Conservation (phyloP, 2,329 filamentous ascomycete genomes). For the Exophiala mesophila region DNA sequence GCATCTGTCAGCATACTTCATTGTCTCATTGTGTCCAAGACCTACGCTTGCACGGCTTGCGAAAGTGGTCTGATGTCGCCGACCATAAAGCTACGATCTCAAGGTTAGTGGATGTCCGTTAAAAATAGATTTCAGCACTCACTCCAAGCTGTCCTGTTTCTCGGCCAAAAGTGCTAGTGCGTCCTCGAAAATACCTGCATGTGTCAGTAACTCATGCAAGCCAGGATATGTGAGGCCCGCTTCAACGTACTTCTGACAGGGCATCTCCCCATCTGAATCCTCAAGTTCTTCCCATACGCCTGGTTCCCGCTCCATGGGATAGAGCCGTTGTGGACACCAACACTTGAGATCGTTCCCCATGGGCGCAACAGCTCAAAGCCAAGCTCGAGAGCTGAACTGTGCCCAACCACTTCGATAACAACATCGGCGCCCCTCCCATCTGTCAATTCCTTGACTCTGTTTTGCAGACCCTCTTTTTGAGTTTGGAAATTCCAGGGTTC, state of each 20-base stretch:
- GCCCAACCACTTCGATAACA: slow-evolving; percentile 71
- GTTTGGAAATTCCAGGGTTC: slow-evolving; percentile 30
- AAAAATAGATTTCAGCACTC: not conserved
- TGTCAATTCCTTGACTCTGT: slow-evolving; percentile 67
- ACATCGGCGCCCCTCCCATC: slow-evolving; percentile 78
- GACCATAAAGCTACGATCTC: slow-evolving; percentile 10
- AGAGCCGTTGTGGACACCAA: slow-evolving; percentile 70
- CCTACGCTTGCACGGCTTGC: slow-evolving; percentile 11
- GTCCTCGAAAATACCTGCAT: slow-evolving; percentile 2
- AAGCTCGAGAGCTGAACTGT: slow-evolving; percentile 63
- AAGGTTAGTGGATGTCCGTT: not conserved
- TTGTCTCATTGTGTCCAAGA: not conserved
- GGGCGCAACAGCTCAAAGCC: slow-evolving; percentile 67
- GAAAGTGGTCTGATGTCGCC: slow-evolving; percentile 11
- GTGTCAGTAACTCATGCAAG: not conserved
- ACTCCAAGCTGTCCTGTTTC: slow-evolving; percentile 12
- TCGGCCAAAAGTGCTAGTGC: slow-evolving; percentile 5
- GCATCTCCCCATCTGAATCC: slow-evolving; percentile 12
- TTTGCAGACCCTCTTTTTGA: slow-evolving; percentile 59
- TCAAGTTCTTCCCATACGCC: slow-evolving; percentile 64
- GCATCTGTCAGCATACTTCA: not conserved
- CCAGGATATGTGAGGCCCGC: not conserved
- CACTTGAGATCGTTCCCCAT: slow-evolving; percentile 68
- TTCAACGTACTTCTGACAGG: slow-evolving; percentile 7
- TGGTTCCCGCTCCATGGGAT: slow-evolving; percentile 63